These are phyloP conservation scores for Sistotremastrum suecicum DNA, from an alignment of 768 basidiomycete species.

Conservation along the genomic window DNA sequence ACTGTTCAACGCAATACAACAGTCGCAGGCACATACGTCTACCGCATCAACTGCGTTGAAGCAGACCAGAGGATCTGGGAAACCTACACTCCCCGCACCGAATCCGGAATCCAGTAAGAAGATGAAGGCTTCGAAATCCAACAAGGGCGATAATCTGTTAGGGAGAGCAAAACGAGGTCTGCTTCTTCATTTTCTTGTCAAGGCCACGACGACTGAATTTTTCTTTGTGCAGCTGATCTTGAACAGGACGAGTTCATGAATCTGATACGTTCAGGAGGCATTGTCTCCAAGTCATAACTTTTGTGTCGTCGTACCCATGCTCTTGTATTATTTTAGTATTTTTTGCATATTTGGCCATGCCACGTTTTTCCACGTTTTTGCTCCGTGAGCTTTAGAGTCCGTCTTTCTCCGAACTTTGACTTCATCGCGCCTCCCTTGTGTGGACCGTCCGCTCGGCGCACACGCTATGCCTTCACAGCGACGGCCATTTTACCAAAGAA, in stretches of 20 bases:
- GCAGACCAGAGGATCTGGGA: slow-evolving; percentile 53
- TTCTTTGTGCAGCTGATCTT: slow-evolving; percentile 30
- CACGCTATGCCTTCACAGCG: slow-evolving; percentile 13
- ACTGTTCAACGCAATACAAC: slow-evolving; percentile 76
- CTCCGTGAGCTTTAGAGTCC: neutral
- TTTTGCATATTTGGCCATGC: slow-evolving; percentile 4
- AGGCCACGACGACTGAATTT: slow-evolving; percentile 2
- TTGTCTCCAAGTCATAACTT: slow-evolving; percentile 52
- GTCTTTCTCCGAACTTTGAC: neutral
- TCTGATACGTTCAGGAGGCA: slow-evolving; percentile 67
- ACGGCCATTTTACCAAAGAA: slow-evolving; percentile 12
- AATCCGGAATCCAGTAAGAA: slow-evolving; percentile 34
- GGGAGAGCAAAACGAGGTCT: slow-evolving; percentile 46
- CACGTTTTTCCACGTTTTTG: neutral
- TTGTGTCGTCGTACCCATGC: neutral
- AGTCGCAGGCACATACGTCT: slow-evolving; percentile 49
- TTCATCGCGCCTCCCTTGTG: too few species aligned
- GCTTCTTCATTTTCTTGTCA: slow-evolving; percentile 8
- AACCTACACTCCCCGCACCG: slow-evolving; percentile 59
- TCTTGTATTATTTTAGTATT: slow-evolving; percentile 6
- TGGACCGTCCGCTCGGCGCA: neutral
- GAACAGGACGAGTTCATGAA: slow-evolving; percentile 69
- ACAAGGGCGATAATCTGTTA: slow-evolving; percentile 38
- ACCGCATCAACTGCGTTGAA: slow-evolving; percentile 44
- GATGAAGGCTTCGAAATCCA: slow-evolving; percentile 14